Conservation (phyloP, 73 alveolate genomes). For the Tetrahymena malaccensis region DNA sequence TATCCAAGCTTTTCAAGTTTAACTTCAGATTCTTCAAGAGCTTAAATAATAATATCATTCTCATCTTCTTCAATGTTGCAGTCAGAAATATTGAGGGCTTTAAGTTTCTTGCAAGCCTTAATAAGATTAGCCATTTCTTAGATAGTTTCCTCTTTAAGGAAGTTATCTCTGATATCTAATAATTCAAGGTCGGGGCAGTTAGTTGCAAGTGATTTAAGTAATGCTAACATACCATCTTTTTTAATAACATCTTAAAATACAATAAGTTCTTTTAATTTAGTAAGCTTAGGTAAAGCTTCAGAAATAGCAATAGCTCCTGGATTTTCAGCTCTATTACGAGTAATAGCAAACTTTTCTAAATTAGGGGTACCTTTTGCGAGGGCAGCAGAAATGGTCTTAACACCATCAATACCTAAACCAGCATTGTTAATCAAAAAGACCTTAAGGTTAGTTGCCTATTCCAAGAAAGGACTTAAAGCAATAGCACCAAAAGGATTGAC, state of each 20-base stretch:
- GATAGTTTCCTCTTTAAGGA: constrained; percentile 29
- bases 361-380: constrained; percentile 18
- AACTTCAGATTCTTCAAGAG: not conserved
- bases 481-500: constrained; percentile 47
- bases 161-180: constrained; percentile 38
- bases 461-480: constrained; percentile 33
- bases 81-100: constrained; percentile 19
- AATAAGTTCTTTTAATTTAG: constrained; percentile 20
- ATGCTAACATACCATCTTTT: constrained; percentile 27
- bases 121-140: not conserved
- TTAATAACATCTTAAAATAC: constrained; percentile 35
- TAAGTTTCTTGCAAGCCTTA: not conserved
- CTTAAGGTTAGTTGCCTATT: constrained; percentile 23
- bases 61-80: constrained; percentile 32
- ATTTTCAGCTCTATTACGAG: constrained; percentile 45
- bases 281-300: constrained; percentile 18
- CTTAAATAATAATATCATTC: constrained; percentile 23
- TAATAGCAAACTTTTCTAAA: constrained; percentile 21
- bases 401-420: constrained; percentile 41
- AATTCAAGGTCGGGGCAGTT: constrained; percentile 5
- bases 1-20: constrained; percentile 18
- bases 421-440: constrained; percentile 18
- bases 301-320: constrained; percentile 30
- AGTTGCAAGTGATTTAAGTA: not conserved
- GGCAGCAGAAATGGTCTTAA: constrained; percentile 15